Conservation (phyloP, 2,329 filamentous ascomycete genomes). For the Dendryphion nanum region DNA sequence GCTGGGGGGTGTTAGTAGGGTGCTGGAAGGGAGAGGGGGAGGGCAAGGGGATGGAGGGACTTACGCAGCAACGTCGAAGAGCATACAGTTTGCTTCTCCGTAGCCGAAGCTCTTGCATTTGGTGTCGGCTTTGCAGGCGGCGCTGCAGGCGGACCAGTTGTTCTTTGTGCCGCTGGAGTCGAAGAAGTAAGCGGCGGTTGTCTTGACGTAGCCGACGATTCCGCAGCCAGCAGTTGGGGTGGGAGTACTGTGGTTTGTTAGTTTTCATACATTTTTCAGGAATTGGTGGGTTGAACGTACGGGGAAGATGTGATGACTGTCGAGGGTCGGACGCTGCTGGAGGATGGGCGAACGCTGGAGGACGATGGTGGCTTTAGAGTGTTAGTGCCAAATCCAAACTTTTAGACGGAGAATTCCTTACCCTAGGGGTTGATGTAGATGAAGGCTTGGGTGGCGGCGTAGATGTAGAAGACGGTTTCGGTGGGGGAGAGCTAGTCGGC, state of each 20-base stretch:
- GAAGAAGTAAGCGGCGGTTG: conserved; percentile 30
- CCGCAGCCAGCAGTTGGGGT: conserved; percentile 18
- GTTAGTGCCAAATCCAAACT: background rate
- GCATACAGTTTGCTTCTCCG: conserved; percentile 34
- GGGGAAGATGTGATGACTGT: conserved; percentile 5
- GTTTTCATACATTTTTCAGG: background rate
- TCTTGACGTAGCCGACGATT: conserved; percentile 31
- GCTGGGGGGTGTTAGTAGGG: conserved; percentile 10
- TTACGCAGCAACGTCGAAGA: conserved; percentile 31
- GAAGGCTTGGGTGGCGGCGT: too few relatives aligned
- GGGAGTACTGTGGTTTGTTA: background rate
- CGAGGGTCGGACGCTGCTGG: background rate
- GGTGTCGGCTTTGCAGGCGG: conserved; percentile 30
- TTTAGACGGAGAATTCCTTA: conserved; percentile 1
- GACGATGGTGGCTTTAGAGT: conserved; percentile 2
- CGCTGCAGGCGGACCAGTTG: conserved; percentile 26
- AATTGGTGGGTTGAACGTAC: conserved; percentile 13
- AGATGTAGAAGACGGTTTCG: too few relatives aligned
- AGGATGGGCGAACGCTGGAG: background rate
- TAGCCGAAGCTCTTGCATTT: conserved; percentile 34
- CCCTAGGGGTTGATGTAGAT: conserved; percentile 2
- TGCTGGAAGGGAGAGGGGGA: background rate
- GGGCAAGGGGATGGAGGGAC: conserved; percentile 5
- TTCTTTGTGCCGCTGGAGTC: conserved; percentile 34
- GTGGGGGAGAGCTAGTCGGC: too few relatives aligned